phyloP scores from a whole-genome alignment of 148 eudicot genomes.

The Vaccinium macrocarpon region DNA sequence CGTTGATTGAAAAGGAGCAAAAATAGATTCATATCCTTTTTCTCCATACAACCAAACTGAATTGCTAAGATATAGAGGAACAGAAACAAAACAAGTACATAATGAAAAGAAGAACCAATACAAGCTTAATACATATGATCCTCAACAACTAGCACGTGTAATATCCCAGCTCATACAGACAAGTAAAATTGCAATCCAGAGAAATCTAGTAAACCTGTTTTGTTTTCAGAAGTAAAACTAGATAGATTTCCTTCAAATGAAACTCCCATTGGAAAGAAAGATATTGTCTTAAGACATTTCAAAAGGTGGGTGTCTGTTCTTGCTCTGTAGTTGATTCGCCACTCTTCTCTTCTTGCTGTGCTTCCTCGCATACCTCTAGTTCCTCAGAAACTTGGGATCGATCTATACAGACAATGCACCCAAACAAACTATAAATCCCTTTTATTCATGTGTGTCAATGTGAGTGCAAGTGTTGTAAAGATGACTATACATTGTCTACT shows the following conservation, averaged over 20 bases:
- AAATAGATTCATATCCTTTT: not conserved
- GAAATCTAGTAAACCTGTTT: not conserved
- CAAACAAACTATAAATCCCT: not conserved
- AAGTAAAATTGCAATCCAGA: too few species aligned
- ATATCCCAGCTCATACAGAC: too few species aligned
- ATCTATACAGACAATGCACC: constrained; percentile 37
- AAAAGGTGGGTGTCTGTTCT: constrained; percentile 38
- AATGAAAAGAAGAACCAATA: not conserved
- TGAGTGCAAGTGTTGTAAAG: not conserved
- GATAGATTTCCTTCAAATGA: too few species aligned
- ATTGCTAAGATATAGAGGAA: not conserved
- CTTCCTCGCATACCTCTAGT: constrained; percentile 96
- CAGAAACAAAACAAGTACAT: not conserved
- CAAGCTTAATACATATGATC: not conserved
- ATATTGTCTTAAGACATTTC: not conserved
- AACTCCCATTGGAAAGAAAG: too few species aligned
- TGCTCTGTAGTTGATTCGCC: constrained; percentile 47
- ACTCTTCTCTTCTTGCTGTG: constrained; percentile 66
- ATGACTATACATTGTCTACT: not conserved
- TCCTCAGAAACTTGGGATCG: constrained; percentile 92
- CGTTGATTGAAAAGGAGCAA: not conserved
- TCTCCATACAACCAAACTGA: not conserved
- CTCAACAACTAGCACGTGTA: too few species aligned
- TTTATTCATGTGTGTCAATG: not conserved
- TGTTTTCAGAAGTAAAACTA: not conserved